Percentiles rank a stretch among this genome's conserved stretches.
Evolutionary conservation across 106 monocot genomes (phyloP).

Genomic region (Alisma plantagoaquatica): DNA sequence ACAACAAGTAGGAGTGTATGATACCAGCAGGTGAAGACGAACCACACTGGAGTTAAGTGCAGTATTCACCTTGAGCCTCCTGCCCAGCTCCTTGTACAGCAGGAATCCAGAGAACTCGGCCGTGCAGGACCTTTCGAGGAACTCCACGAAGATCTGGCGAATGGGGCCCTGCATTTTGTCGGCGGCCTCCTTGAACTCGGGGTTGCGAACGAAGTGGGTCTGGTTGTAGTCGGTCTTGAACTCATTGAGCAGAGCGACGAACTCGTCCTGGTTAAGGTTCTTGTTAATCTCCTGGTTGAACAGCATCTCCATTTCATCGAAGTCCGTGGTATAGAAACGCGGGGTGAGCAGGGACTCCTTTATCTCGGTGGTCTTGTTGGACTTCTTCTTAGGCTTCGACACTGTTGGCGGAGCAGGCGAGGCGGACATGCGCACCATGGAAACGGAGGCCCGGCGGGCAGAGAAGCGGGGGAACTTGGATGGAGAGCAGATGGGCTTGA

Average conservation of each 20-base stretch:
- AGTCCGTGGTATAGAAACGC: constrained; percentile 70
- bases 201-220: too few species aligned
- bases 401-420: constrained; percentile 2
- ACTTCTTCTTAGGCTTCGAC: constrained; percentile 15
- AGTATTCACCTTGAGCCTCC: too few species aligned
- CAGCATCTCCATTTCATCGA: constrained; percentile 72
- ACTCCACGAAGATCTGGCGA: too few species aligned
- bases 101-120: constrained; percentile 85
- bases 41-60: too few species aligned
- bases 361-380: constrained; percentile 26
- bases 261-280: constrained; percentile 63
- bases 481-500: constrained; percentile 42
- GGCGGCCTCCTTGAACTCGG: too few species aligned
- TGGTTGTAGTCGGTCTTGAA: too few species aligned
- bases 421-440: constrained; percentile 15
- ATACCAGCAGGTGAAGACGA: too few species aligned
- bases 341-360: constrained; percentile 61
- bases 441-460: constrained; percentile 6
- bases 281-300: constrained; percentile 73
- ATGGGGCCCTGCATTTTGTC: too few species aligned
- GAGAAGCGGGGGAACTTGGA: too few species aligned
- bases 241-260: constrained; percentile 62
- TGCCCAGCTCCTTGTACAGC: constrained; percentile 85
- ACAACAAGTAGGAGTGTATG: not conserved
- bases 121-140: too few species aligned